Evolutionary conservation across 1,284 basidiomycete species (phyloP).

Genomic region (Ceraceosorus guamensis): DNA sequence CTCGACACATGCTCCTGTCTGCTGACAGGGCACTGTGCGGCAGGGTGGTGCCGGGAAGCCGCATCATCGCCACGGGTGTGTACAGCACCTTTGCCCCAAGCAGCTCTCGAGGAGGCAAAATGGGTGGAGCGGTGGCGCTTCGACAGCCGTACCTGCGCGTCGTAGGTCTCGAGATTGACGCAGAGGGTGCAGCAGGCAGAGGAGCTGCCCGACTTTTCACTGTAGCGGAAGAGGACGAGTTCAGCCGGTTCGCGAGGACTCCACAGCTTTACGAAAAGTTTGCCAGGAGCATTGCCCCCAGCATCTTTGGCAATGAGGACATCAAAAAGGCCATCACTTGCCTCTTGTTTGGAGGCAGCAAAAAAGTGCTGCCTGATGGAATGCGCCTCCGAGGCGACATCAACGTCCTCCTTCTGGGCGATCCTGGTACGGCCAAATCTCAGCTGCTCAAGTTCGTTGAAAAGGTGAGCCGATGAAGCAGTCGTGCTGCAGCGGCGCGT

Average conservation of each 20-base stretch:
- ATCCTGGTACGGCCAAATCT: conserved; percentile 96
- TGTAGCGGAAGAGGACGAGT: conserved; percentile 95
- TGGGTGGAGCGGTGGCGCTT: conserved; percentile 60
- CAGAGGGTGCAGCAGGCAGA: conserved; percentile 56
- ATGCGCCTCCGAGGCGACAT: conserved; percentile 97
- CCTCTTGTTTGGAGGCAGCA: conserved; percentile 92
- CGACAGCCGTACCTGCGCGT: conserved; percentile 91
- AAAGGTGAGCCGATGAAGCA: conserved; percentile 57
- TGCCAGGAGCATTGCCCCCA: conserved; percentile 86
- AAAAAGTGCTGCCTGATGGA: conserved; percentile 93
- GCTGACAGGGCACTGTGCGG: conserved; percentile 58
- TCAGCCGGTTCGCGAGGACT: conserved; percentile 78
- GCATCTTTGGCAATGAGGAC: conserved; percentile 91
- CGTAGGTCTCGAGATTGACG: conserved; percentile 80
- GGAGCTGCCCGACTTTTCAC: conserved; percentile 67
- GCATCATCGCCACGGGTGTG: conserved; percentile 89
- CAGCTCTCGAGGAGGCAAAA: conserved; percentile 57
- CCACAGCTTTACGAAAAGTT: conserved; percentile 91
- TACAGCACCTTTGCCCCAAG: conserved; percentile 88
- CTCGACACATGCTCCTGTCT: conserved; percentile 87
- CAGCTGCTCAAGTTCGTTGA: conserved; percentile 97
- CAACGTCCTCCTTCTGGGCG: conserved; percentile 90
- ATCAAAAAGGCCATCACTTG: conserved; percentile 98
- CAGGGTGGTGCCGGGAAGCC: conserved; percentile 71
- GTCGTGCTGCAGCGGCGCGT: too few species aligned